Conservation (phyloP, 805 yeast species). For the Teunomyces aglyptinius region DNA sequence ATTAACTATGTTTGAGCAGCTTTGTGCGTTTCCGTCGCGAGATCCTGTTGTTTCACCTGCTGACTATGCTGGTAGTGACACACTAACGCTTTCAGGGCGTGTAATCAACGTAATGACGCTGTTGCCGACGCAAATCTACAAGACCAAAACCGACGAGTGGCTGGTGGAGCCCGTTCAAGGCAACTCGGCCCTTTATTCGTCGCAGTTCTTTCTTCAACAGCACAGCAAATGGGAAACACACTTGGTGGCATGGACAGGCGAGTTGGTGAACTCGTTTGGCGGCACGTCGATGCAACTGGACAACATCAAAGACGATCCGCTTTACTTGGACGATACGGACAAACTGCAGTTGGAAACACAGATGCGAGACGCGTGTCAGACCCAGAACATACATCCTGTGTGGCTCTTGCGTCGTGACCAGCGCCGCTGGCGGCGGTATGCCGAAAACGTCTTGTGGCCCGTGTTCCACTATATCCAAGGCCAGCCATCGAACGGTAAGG, state of each 20-base stretch:
- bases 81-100: slow-evolving; percentile 57
- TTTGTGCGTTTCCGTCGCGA: slow-evolving; percentile 20
- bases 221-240: slow-evolving; percentile 85
- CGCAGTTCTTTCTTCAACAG: slow-evolving; percentile 60
- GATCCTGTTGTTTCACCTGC: slow-evolving; percentile 24
- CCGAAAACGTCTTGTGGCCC: slow-evolving; percentile 92
- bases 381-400: slow-evolving; percentile 72
- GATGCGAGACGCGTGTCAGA: slow-evolving; percentile 45
- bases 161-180: slow-evolving; percentile 69
- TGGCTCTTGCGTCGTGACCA: slow-evolving; percentile 84
- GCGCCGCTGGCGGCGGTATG: slow-evolving; percentile 81
- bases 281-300: slow-evolving; percentile 16
- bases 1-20: slow-evolving; percentile 10
- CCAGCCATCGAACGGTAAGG: slow-evolving; percentile 64
- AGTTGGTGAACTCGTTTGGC: slow-evolving; percentile 45
- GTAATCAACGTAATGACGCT: slow-evolving; percentile 65
- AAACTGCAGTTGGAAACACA: slow-evolving; percentile 48
- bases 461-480: slow-evolving; percentile 89
- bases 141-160: slow-evolving; percentile 44
- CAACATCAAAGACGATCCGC: slow-evolving; percentile 53
- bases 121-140: slow-evolving; percentile 61
- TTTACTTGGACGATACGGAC: slow-evolving; percentile 56
- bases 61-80: slow-evolving; percentile 24
- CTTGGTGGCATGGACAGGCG: slow-evolving; percentile 95
- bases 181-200: slow-evolving; percentile 78